Evolutionary conservation across 257 asterid genomes (phyloP).

Genomic region (Marsdenia floribunda): DNA sequence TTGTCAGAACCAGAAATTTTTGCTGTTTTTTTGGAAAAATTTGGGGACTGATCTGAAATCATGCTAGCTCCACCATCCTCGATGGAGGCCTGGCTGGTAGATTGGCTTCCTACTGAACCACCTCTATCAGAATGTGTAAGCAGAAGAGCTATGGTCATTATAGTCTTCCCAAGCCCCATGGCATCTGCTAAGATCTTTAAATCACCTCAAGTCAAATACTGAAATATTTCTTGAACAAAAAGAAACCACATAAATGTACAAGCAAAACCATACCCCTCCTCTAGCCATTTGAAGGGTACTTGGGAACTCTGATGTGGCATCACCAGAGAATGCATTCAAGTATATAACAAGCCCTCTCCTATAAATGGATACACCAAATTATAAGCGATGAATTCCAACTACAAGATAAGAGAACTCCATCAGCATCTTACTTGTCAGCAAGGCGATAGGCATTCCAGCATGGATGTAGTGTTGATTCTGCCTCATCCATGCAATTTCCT

Average conservation of each 20-base stretch:
- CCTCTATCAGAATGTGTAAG: slow-evolving; percentile 61
- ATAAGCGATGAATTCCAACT: slow-evolving; percentile 11
- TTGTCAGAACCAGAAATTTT: slow-evolving; percentile 61
- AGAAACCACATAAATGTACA: slow-evolving; percentile 17
- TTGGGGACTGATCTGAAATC: slow-evolving; percentile 43
- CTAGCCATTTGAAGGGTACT: slow-evolving; percentile 90
- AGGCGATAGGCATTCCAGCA: slow-evolving; percentile 95
- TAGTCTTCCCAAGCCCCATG: slow-evolving; percentile 99
- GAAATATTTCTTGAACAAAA: slow-evolving; percentile 12
- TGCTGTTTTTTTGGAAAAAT: slow-evolving; percentile 39
- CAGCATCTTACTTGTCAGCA: slow-evolving; percentile 52
- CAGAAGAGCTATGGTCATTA: slow-evolving; percentile 91
- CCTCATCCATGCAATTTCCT: slow-evolving; percentile 59
- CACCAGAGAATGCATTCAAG: slow-evolving; percentile 88
- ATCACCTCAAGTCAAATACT: slow-evolving; percentile 27
- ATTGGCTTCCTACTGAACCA: slow-evolving; percentile 41
- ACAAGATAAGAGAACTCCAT: slow-evolving; percentile 15
- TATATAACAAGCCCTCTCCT: slow-evolving; percentile 79
- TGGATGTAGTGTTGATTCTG: slow-evolving; percentile 77
- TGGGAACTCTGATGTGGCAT: slow-evolving; percentile 82
- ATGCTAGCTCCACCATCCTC: slow-evolving; percentile 38
- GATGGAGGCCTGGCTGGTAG: slow-evolving; percentile 33
- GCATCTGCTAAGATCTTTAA: slow-evolving; percentile 94
- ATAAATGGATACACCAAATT: slow-evolving; percentile 22
- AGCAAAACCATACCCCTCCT: slow-evolving; percentile 85